Percentiles rank a stretch among this genome's conserved stretches.
Evolutionary conservation across 192 early-diverging fungal species (phyloP).

Genomic region (Backusella morwellensis): DNA sequence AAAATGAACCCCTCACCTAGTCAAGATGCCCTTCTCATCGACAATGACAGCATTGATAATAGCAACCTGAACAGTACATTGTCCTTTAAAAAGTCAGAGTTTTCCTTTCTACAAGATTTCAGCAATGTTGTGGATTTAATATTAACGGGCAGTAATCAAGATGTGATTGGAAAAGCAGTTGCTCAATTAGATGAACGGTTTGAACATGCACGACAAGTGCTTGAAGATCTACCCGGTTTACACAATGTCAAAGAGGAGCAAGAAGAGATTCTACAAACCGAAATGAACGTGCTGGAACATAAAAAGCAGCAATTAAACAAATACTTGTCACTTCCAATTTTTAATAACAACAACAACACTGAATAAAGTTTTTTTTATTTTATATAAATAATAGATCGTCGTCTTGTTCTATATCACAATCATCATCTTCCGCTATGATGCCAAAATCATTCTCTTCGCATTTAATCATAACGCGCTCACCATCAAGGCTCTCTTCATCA

Average conservation of each 20-base stretch:
- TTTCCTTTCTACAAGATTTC: slow-evolving; percentile 29
- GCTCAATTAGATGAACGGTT: slow-evolving; percentile 28
- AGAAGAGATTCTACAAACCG: slow-evolving; percentile 23
- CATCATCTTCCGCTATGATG: neutral
- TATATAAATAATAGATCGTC: neutral
- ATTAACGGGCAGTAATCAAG: slow-evolving; percentile 20
- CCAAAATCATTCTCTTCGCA: neutral
- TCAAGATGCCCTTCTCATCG: neutral
- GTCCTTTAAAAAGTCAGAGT: slow-evolving; percentile 26
- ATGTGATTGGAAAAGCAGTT: slow-evolving; percentile 31
- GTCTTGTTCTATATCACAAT: neutral
- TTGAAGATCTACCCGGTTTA: slow-evolving; percentile 32
- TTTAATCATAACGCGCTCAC: neutral
- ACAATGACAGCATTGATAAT: neutral
- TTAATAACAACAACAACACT: neutral
- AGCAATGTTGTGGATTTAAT: slow-evolving; percentile 25
- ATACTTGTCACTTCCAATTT: slow-evolving; percentile 11
- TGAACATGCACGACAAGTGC: slow-evolving; percentile 25
- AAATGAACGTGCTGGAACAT: slow-evolving; percentile 14
- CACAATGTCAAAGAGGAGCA: slow-evolving; percentile 33
- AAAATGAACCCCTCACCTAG: neutral
- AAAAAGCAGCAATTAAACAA: slow-evolving; percentile 24
- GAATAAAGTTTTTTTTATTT: neutral
- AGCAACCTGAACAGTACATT: neutral
- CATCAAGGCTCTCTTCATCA: neutral